Conservation (phyloP, 2,329 filamentous ascomycete species). For the Endothia cerciana region DNA sequence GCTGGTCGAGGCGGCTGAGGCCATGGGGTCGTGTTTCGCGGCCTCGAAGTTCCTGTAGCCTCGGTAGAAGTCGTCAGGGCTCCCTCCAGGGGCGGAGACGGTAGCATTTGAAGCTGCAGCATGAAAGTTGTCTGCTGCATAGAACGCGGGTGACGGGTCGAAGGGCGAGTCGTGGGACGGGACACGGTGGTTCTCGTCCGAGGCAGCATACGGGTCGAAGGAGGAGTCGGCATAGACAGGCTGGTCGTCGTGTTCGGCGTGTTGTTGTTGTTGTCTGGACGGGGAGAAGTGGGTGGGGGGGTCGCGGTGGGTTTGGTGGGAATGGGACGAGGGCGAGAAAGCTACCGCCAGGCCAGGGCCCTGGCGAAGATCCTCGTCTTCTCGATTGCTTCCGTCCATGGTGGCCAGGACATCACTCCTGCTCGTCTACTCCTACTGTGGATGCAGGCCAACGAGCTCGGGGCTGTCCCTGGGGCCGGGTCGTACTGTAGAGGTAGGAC, state of each 20-base stretch:
- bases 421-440: slow-evolving; percentile 19
- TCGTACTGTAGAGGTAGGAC: neutral
- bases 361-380: slow-evolving; percentile 45
- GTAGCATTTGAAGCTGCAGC: slow-evolving; percentile 45
- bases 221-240: slow-evolving; percentile 35
- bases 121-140: slow-evolving; percentile 44
- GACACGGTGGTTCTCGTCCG: slow-evolving; percentile 4
- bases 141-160: slow-evolving; percentile 38
- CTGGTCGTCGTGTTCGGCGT: slow-evolving; percentile 33
- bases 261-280: slow-evolving; percentile 27
- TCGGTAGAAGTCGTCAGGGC: slow-evolving; percentile 61
- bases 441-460: slow-evolving; percentile 14
- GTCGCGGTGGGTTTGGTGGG: slow-evolving; percentile 35
- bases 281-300: slow-evolving; percentile 32
- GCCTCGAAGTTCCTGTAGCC: slow-evolving; percentile 48
- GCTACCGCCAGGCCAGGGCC: slow-evolving; percentile 38
- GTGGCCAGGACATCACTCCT: slow-evolving; percentile 45
- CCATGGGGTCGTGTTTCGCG: slow-evolving; percentile 42
- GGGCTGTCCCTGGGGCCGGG: slow-evolving; percentile 11
- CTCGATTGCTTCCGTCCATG: slow-evolving; percentile 53
- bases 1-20: slow-evolving; percentile 45
- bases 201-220: slow-evolving; percentile 20
- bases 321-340: slow-evolving; percentile 38
- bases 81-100: slow-evolving; percentile 38
- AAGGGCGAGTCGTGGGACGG: slow-evolving; percentile 23